Conservation (phyloP, 768 basidiomycete genomes). For the Podaxis sp. region DNA sequence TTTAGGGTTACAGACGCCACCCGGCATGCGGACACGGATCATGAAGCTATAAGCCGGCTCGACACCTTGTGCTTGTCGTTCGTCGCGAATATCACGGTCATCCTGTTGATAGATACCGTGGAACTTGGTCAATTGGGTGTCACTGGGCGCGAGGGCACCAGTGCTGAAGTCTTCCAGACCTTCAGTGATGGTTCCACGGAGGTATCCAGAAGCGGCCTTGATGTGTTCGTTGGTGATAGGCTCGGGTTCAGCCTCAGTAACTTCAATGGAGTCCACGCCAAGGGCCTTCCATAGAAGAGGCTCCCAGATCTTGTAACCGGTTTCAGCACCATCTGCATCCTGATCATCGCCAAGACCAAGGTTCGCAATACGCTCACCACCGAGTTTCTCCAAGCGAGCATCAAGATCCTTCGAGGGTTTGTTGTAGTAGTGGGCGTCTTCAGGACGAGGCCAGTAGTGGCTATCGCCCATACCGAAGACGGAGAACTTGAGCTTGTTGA, state of each 20-base stretch:
- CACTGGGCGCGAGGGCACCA: slow-evolving; percentile 87
- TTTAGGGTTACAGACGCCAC: slow-evolving; percentile 86
- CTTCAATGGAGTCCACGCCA: slow-evolving; percentile 86
- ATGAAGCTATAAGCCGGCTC: slow-evolving; percentile 98
- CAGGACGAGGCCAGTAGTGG: slow-evolving; percentile 97
- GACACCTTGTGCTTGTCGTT: slow-evolving; percentile 86
- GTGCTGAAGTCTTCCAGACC: slow-evolving; percentile 85
- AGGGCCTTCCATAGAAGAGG: slow-evolving; percentile 90
- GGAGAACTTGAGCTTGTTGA: slow-evolving; percentile 68
- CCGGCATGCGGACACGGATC: slow-evolving; percentile 97
- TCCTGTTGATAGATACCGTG: slow-evolving; percentile 97
- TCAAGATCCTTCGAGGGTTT: slow-evolving; percentile 93
- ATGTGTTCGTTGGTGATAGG: slow-evolving; percentile 99
- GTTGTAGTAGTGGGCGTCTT: slow-evolving; percentile 99
- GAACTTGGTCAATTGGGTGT: slow-evolving; percentile 97
- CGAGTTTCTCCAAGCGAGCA: slow-evolving; percentile 72
- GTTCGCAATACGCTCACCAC: slow-evolving; percentile 70
- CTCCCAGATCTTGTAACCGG: slow-evolving; percentile 98
- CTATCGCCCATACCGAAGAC: slow-evolving; percentile 98
- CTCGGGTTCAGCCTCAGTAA: slow-evolving; percentile 91
- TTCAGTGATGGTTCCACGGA: slow-evolving; percentile 93
- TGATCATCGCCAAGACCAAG: slow-evolving; percentile 95
- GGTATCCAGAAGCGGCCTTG: slow-evolving; percentile 92
- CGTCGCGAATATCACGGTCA: slow-evolving; percentile 97
- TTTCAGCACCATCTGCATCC: slow-evolving; percentile 93